These are phyloP conservation scores for Uronychia binucleata DNA, from an alignment of 73 alveolate genomes.

Conservation along the genomic window DNA sequence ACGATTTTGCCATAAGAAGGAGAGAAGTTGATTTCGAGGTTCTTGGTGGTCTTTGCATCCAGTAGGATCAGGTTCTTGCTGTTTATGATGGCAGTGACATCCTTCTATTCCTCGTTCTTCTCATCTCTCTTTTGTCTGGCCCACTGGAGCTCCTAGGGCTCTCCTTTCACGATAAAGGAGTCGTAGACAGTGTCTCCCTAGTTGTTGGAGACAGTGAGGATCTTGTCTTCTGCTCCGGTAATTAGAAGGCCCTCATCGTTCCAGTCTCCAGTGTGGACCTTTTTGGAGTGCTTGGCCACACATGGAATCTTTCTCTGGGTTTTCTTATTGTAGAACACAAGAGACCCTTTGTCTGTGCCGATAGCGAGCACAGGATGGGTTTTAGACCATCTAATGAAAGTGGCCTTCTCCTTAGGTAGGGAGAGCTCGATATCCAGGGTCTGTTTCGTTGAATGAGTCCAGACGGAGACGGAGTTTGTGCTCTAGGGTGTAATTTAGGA, in stretches of 20 bases:
- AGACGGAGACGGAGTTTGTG: slow-evolving; percentile 47
- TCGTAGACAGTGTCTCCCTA: slow-evolving; percentile 93
- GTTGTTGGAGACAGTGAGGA: slow-evolving; percentile 89
- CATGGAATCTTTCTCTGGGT: slow-evolving; percentile 94
- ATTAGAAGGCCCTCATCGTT: slow-evolving; percentile 81
- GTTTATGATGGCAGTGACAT: slow-evolving; percentile 90
- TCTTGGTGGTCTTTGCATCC: slow-evolving; percentile 43
- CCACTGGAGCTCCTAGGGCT: slow-evolving; percentile 87
- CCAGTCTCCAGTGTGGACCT: slow-evolving; percentile 96
- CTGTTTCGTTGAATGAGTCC: slow-evolving; percentile 67
- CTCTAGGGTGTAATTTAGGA: slow-evolving; percentile 58
- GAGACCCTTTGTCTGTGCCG: slow-evolving; percentile 98
- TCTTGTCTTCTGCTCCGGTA: slow-evolving; percentile 94
- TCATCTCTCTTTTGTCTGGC: slow-evolving; percentile 85
- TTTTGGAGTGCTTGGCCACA: slow-evolving; percentile 97
- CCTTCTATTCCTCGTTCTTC: slow-evolving; percentile 65
- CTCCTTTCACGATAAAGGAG: slow-evolving; percentile 84
- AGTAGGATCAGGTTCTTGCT: slow-evolving; percentile 71
- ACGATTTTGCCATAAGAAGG: slow-evolving; percentile 87
- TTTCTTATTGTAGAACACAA: slow-evolving; percentile 97
- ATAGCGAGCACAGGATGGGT: slow-evolving; percentile 93
- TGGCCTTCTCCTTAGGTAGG: slow-evolving; percentile 80
- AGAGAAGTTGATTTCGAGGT: slow-evolving; percentile 31
- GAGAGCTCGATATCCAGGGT: slow-evolving; percentile 66
- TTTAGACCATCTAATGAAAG: slow-evolving; percentile 96